These are phyloP conservation scores for Penicillium fimorum DNA, from an alignment of 495 filamentous ascomycete genomes.

Conservation along the genomic window DNA sequence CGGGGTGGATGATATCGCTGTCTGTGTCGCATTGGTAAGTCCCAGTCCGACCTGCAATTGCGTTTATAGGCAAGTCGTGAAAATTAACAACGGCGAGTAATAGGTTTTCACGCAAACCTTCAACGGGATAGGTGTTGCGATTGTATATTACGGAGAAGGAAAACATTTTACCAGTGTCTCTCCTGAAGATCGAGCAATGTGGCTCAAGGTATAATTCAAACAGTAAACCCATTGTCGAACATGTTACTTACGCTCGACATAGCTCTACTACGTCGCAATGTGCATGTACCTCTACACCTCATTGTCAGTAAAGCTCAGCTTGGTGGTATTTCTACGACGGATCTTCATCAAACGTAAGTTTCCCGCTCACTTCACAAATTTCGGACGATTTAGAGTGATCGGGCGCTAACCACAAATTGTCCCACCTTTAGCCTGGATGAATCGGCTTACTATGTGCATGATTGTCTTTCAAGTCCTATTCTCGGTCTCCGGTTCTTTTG, in stretches of 20 bases:
- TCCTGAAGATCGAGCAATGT: neutral
- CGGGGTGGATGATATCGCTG: slow-evolving; percentile 7
- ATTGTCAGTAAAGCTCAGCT: slow-evolving; percentile 7
- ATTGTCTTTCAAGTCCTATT: slow-evolving; percentile 8
- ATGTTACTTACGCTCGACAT: neutral
- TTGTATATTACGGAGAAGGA: slow-evolving; percentile 9
- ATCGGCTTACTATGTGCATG: slow-evolving; percentile 6
- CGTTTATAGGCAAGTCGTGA: no score
- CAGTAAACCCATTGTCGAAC: neutral
- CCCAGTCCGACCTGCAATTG: no score
- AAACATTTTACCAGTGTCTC: slow-evolving; percentile 1
- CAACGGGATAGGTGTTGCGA: slow-evolving; percentile 3
- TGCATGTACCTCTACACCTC: slow-evolving; percentile 8
- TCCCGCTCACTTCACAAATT: neutral
- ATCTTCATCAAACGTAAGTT: slow-evolving; percentile 10
- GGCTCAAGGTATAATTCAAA: slow-evolving; percentile 1
- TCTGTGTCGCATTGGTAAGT: slow-evolving; percentile 9
- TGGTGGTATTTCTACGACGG: slow-evolving; percentile 4
- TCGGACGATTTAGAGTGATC: neutral
- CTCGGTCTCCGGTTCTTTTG: slow-evolving; percentile 9
- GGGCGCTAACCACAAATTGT: neutral
- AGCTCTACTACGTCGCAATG: slow-evolving; percentile 12
- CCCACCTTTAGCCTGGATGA: slow-evolving; percentile 2
- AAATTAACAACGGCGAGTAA: neutral
- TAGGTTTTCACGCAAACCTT: slow-evolving; percentile 8